Base-by-base conservation (phyloP, 805 yeast genomes). In the Nakazawaea anatomiae region DNA sequence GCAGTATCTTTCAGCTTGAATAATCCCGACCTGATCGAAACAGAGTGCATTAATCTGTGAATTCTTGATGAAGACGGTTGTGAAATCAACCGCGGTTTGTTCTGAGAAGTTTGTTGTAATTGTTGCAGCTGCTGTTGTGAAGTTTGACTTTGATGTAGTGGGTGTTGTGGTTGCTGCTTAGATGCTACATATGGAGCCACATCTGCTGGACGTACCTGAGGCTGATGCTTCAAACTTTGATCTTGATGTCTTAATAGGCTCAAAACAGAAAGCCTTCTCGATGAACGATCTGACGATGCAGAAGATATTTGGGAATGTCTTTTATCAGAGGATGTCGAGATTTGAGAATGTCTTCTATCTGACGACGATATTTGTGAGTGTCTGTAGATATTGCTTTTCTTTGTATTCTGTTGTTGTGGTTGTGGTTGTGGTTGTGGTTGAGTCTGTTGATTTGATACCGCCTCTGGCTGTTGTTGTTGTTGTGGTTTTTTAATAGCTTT, bases 11-110 rank as follows among this genome's bases (percentile, higher is more conserved):
- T 50, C 43, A 47, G 31, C 36, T 46, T 53, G 49, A 55, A 55
- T 8, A 62, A 48, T 12, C 60, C 55, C 27, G 67, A 63, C 47
- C 66, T 54, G 38, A 66, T 55, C 5, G 68, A 64, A 5, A 65
- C 60, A 2, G 68, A 64, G 52, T 66, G 67, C 50, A 59, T 58
- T 14, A 64, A 56, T 31, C 60, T 42, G 18, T 51, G 53, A 12
- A 46, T 51, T 8, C 41, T 35, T 5, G 50, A 36, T 14, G 53
- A 42, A n/a, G 46, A 36, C 8, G 45, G 49, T 38, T 44, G 43
- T 42, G 43, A 36, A 18, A 42, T 48, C 6, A 32, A 6, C 38
- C 40, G 47, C 42, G 12, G 40, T n/a, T 38, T 38, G n/a, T 38
- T 8, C 40, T 34, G 36, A 10, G 40, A 38, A 11, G 4, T 10